Percentiles rank a stretch among this genome's conserved stretches.
Evolutionary conservation across 2,329 filamentous ascomycete species (phyloP).

Genomic region (Alternaria burnsii): DNA sequence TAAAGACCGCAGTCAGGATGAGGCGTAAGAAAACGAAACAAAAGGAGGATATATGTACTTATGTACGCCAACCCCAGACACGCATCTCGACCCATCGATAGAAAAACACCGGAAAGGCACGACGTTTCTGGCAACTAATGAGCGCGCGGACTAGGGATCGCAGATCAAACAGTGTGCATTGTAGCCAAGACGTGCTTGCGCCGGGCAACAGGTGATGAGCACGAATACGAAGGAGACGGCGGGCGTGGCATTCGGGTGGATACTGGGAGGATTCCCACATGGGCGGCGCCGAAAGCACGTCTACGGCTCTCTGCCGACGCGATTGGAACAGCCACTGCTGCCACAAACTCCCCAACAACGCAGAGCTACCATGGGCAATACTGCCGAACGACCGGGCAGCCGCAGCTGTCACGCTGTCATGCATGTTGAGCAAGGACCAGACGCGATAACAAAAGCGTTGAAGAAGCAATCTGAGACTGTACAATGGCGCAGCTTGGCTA

Average conservation of each 20-base stretch:
- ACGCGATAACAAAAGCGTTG: background rate
- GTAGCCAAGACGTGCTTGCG: conserved; percentile 8
- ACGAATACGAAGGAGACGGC: conserved; percentile 13
- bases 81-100: conserved; percentile 1
- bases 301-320: background rate
- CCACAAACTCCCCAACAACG: background rate
- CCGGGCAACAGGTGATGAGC: background rate
- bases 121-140: conserved; percentile 17
- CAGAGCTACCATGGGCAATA: background rate
- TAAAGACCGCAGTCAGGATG: conserved; percentile 5
- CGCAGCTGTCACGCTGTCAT: conserved; percentile 1
- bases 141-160: conserved; percentile 11
- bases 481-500: background rate
- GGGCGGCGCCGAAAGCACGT: background rate
- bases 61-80: background rate
- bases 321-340: background rate
- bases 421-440: background rate
- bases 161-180: conserved; percentile 5
- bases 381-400: background rate
- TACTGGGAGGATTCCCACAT: background rate
- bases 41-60: conserved; percentile 5
- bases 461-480: background rate
- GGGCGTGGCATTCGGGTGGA: background rate
- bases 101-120: conserved; percentile 9
- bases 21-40: conserved; percentile 1